phyloP scores from a whole-genome alignment of 208 protist species.

The Trichomonas gallinae region DNA sequence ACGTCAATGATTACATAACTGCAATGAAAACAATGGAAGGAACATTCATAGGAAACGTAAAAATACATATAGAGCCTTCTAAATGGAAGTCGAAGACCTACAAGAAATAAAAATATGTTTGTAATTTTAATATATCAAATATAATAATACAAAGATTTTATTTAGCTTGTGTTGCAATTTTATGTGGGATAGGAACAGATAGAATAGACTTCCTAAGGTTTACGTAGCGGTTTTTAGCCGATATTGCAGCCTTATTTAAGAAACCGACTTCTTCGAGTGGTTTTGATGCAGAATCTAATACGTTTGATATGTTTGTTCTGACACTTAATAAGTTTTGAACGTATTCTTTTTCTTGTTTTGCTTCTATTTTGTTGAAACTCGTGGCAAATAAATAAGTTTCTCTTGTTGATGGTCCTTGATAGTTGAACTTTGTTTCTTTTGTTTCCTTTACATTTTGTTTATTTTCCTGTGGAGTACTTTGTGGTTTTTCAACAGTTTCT shows the following conservation, averaged over 20 bases:
- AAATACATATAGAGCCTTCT: background rate
- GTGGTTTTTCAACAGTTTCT: background rate
- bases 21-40: background rate
- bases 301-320: background rate
- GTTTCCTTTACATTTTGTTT: background rate
- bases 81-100: background rate
- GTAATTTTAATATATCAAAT: background rate
- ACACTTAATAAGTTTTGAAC: background rate
- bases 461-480: background rate
- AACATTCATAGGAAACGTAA: background rate
- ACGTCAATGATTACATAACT: background rate
- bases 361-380: background rate
- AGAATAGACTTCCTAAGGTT: background rate
- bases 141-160: background rate
- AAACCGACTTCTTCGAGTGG: background rate
- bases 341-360: background rate
- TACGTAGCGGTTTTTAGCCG: background rate
- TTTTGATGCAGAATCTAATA: background rate
- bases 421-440: background rate
- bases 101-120: background rate
- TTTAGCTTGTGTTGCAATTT: background rate
- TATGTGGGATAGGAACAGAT: background rate
- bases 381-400: background rate
- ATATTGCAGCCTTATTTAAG: background rate
- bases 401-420: background rate